Evolutionary conservation across 2,329 filamentous ascomycete species (phyloP).

Genomic region (Hypoxylon sp.): DNA sequence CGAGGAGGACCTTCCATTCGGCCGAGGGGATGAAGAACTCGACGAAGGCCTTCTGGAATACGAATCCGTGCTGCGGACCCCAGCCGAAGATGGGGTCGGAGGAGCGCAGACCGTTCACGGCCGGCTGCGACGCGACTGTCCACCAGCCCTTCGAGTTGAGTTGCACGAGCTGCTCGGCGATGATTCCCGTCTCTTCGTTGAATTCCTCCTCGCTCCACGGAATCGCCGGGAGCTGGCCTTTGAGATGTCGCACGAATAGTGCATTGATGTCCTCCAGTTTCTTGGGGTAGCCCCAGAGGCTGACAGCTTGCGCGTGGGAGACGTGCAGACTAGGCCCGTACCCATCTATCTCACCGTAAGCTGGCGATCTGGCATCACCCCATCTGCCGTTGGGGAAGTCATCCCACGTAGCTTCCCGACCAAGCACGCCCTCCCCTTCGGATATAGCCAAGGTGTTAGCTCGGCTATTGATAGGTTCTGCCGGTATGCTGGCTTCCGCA

Average conservation of each 20-base stretch:
- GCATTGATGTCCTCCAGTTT: constrained; percentile 75
- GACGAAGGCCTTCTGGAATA: constrained; percentile 98
- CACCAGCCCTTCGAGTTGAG: constrained; percentile 90
- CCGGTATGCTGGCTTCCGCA: constrained; percentile 78
- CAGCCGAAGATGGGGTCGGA: constrained; percentile 85
- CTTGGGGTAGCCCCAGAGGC: constrained; percentile 84
- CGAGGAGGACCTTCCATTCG: constrained; percentile 75
- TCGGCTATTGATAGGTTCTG: constrained; percentile 76
- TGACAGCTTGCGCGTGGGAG: constrained; percentile 81
- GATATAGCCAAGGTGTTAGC: constrained; percentile 91
- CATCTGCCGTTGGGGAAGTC: constrained; percentile 97
- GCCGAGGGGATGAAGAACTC: constrained; percentile 86
- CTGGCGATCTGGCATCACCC: constrained; percentile 90
- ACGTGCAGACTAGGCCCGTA: constrained; percentile 97
- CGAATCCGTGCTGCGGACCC: constrained; percentile 91
- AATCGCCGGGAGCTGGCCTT: constrained; percentile 80
- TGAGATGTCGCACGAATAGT: constrained; percentile 83
- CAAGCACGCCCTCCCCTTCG: constrained; percentile 88
- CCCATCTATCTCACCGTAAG: constrained; percentile 97
- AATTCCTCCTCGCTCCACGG: constrained; percentile 95
- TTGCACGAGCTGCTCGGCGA: constrained; percentile 75
- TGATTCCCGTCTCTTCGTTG: constrained; percentile 82
- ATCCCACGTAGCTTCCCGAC: constrained; percentile 97
- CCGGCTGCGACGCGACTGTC: constrained; percentile 95
- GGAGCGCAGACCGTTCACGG: constrained; percentile 85